phyloP scores from a whole-genome alignment of 164 flowering plant species.

The Aristolochia contorta region DNA sequence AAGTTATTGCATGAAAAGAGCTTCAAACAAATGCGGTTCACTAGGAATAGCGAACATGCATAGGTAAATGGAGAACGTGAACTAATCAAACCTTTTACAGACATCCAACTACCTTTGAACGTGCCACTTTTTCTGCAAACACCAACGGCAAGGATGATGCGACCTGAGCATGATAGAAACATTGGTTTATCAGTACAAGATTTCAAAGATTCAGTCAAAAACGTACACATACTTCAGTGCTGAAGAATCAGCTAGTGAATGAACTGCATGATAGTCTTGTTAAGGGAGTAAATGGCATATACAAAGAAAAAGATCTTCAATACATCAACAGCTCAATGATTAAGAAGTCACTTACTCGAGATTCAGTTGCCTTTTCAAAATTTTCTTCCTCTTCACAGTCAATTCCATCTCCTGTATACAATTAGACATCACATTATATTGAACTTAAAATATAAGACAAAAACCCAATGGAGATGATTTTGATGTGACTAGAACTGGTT shows the following conservation, averaged over 20 bases:
- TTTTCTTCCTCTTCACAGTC: slow-evolving; percentile 24
- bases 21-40: no score
- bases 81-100: no score
- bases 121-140: slow-evolving; percentile 63
- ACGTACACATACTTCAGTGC: no score
- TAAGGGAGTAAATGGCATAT: no score
- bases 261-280: no score
- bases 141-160: slow-evolving; percentile 62
- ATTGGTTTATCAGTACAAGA: not conserved
- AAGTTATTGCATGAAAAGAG: no score
- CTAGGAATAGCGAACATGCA: no score
- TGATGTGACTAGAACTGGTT: no score
- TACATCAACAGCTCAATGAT: no score
- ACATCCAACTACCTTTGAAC: slow-evolving; percentile 40
- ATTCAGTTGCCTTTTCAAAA: slow-evolving; percentile 28
- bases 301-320: no score
- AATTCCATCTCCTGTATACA: slow-evolving; percentile 16
- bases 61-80: not conserved
- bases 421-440: slow-evolving; percentile 1
- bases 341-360: slow-evolving; percentile 26
- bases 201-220: not conserved
- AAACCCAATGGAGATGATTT: no score
- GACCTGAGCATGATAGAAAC: slow-evolving; percentile 44
- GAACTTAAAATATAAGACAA: not conserved
- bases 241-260: no score